Evolutionary conservation across 148 eudicot species (phyloP).

Genomic region (Selenicereus undatus): DNA sequence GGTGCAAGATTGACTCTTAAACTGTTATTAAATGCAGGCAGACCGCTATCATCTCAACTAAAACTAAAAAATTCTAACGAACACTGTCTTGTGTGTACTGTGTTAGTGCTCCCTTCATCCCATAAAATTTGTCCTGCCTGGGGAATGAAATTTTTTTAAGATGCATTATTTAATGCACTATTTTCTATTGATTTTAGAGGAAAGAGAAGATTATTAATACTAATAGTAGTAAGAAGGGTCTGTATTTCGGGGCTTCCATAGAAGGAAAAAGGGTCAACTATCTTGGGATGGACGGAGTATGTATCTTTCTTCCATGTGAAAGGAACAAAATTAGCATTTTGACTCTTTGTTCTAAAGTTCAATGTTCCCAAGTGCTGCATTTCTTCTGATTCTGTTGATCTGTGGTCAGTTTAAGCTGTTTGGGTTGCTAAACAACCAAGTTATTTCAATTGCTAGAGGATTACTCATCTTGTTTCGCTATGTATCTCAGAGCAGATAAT

Average conservation of each 20-base stretch:
- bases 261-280: no score
- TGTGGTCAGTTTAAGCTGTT: neutral
- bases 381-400: neutral
- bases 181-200: no score
- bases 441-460: neutral
- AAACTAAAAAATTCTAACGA: neutral
- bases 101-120: neutral
- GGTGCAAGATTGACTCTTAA: neutral
- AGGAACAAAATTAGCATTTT: neutral
- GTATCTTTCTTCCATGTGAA: no score
- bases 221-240: no score
- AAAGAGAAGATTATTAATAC: no score
- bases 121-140: neutral
- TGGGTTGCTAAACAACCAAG: neutral
- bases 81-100: neutral
- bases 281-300: no score
- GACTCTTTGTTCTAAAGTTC: neutral
- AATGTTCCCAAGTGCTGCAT: neutral
- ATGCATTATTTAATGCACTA: no score
- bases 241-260: no score
- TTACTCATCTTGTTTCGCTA: slow-evolving; percentile 34
- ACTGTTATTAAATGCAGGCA: neutral
- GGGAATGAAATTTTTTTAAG: no score
- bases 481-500: slow-evolving; percentile 75
- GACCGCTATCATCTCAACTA: neutral